Evolutionary conservation across 306 rosid species (phyloP), one percentile per base, ranked within the genome.

Genomic region (Dalbergia cultrata): DNA sequence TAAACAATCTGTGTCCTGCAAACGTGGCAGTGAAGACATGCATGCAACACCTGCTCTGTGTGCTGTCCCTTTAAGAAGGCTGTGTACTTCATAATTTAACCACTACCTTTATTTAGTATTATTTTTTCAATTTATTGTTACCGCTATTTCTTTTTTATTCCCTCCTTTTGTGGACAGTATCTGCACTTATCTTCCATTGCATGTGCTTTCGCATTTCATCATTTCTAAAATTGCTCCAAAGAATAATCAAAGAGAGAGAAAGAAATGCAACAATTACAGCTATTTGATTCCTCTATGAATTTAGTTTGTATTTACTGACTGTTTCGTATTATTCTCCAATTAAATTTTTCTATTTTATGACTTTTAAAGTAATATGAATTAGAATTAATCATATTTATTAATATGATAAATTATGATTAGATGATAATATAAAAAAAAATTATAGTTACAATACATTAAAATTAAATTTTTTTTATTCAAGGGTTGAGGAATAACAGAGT

Each of bases 1-100:
- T 18, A 53, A 26, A 76, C 9, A 43, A 77, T 9, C 45, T 7
- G 13, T 18, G 59, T 14, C 61, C 71, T 80, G 79, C 6, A 13
- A 83, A 74, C 0, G 17, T 77, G 90, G 74, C 90, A 80, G 85
- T 12, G 70, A 79, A 71, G 78, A 71, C 87, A 83, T 80, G 89
- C 89, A 86, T 86, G 87, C 89, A 80, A 59, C 33, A 80, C 80
- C 86, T 79, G 87, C 82, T 47, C 22, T 49, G 6, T 43, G 21
- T 57, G 68, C 64, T 79, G 74, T 54, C 75, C 54, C 82, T 84
- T 84, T 76, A 78, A 63, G 78, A 75, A 71, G 87, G 73, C 76
- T 85, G 85, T 85, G 85, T 59, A 77, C 81, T 66, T 57, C 77
- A 67, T 7, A 53, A 53, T 53, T 14, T 16, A 53, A 53, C 59